Evolutionary conservation across 257 asterid species (phyloP).

Genomic region (Solanum pennellii): DNA sequence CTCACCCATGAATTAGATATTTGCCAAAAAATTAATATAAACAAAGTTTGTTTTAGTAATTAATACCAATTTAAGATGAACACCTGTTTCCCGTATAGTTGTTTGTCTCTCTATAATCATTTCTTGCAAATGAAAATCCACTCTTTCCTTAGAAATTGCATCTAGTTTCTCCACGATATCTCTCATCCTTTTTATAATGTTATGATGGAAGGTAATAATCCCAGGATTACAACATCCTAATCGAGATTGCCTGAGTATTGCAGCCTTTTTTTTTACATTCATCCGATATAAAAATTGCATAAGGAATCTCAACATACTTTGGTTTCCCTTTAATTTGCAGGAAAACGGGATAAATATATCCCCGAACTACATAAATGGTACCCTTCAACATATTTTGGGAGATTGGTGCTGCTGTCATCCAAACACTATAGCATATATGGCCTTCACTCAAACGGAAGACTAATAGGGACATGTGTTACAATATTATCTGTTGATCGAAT

Average conservation of each 20-base stretch:
- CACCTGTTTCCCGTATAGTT: not conserved
- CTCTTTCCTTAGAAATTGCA: conserved; percentile 1
- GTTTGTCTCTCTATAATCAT: not conserved
- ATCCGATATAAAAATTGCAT: not conserved
- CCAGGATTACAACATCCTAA: not conserved
- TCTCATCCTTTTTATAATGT: conserved; percentile 4
- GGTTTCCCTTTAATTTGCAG: too few species aligned
- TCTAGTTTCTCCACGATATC: not conserved
- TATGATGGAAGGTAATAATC: not conserved
- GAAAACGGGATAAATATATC: too few species aligned
- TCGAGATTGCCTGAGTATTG: not conserved
- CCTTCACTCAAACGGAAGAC: too few species aligned
- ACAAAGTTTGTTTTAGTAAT: not conserved
- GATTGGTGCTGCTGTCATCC: too few species aligned
- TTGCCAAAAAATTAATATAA: not conserved
- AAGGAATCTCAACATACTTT: too few species aligned
- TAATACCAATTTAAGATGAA: not conserved
- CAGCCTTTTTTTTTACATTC: not conserved
- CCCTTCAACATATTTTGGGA: too few species aligned
- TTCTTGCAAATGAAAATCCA: conserved; percentile 4
- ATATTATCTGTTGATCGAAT: too few species aligned
- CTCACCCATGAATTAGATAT: not conserved
- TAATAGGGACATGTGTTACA: too few species aligned
- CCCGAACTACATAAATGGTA: too few species aligned
- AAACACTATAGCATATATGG: too few species aligned